Conservation (phyloP, 2,329 filamentous ascomycete species). For the Phoma sp. region DNA sequence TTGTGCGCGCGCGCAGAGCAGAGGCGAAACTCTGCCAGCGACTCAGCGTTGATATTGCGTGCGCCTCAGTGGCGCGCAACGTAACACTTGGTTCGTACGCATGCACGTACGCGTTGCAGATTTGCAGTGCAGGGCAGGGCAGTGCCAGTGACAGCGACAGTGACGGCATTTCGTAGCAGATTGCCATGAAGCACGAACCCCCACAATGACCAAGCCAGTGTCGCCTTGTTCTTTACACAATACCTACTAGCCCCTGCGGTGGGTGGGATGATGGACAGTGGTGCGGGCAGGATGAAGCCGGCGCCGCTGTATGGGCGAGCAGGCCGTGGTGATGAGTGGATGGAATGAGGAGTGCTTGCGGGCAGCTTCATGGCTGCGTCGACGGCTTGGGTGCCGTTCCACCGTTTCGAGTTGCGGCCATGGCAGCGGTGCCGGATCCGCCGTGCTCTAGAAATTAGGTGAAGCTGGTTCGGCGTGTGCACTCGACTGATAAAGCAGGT, state of each 20-base stretch:
- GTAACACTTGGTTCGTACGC: too few relatives aligned
- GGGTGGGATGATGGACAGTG: too few relatives aligned
- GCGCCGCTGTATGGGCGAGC: conserved; percentile 15
- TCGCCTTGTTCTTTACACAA: too few relatives aligned
- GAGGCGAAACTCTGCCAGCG: conserved; percentile 7
- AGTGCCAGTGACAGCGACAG: background rate
- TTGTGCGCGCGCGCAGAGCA: conserved; percentile 5
- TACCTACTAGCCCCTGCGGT: background rate
- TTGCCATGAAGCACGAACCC: background rate
- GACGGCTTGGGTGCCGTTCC: conserved; percentile 21
- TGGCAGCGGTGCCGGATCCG: conserved; percentile 29
- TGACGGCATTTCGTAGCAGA: background rate
- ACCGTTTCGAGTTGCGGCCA: conserved; percentile 37
- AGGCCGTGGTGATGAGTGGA: conserved; percentile 11
- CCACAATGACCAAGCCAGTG: too few relatives aligned
- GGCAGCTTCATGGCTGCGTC: conserved; percentile 6
- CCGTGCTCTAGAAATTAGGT: conserved; percentile 26
- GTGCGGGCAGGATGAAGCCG: conserved; percentile 8
- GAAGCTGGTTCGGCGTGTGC: conserved; percentile 9
- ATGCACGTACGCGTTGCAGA: too few relatives aligned
- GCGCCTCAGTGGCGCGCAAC: conserved; percentile 6
- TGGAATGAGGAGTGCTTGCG: conserved; percentile 16
- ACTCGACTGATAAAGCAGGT: conserved; percentile 25
- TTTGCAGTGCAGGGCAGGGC: too few relatives aligned
- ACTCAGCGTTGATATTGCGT: background rate